Conservation (phyloP, 1,284 basidiomycete species). For the Moniliella sp. region DNA sequence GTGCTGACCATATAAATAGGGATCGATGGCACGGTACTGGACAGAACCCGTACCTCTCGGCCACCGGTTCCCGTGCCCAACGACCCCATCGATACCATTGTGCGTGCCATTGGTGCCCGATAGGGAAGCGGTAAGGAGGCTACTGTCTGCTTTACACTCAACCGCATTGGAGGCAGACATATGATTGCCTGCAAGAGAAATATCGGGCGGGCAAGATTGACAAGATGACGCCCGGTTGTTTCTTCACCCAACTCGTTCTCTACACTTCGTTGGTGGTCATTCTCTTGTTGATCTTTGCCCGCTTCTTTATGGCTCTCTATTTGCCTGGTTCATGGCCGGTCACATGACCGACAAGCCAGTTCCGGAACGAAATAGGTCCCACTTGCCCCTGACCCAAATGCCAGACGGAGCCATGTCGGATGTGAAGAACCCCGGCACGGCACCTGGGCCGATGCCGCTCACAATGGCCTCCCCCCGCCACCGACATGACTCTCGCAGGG, state of each 20-base stretch:
- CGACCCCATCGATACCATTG: conserved; percentile 61
- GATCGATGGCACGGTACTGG: conserved; percentile 77
- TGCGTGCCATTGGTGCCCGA: too few relatives aligned
- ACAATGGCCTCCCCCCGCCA: neutral
- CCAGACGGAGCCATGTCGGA: conserved; percentile 79
- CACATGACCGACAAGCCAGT: conserved; percentile 38
- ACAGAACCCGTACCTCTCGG: conserved; percentile 60
- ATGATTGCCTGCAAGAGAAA: conserved; percentile 19
- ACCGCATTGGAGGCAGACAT: conserved; percentile 8
- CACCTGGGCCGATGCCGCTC: conserved; percentile 48
- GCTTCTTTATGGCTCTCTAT: conserved; percentile 91
- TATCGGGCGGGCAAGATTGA: conserved; percentile 67
- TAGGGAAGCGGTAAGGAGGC: conserved; percentile 75
- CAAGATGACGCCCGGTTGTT: conserved; percentile 86
- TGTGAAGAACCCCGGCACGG: conserved; percentile 63
- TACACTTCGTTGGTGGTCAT: conserved; percentile 80
- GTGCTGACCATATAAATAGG: too few relatives aligned
- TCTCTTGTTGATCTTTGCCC: conserved; percentile 64
- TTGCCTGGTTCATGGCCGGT: conserved; percentile 88
- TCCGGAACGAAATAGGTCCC: conserved; percentile 42
- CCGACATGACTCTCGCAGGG: conserved; percentile 7
- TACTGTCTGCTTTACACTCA: conserved; percentile 38
- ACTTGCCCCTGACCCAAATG: conserved; percentile 76
- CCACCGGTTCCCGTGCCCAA: conserved; percentile 45
- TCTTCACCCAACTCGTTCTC: conserved; percentile 67